Conservation (phyloP, 495 filamentous ascomycete species). For the Annulohypoxylon moriforme region DNA sequence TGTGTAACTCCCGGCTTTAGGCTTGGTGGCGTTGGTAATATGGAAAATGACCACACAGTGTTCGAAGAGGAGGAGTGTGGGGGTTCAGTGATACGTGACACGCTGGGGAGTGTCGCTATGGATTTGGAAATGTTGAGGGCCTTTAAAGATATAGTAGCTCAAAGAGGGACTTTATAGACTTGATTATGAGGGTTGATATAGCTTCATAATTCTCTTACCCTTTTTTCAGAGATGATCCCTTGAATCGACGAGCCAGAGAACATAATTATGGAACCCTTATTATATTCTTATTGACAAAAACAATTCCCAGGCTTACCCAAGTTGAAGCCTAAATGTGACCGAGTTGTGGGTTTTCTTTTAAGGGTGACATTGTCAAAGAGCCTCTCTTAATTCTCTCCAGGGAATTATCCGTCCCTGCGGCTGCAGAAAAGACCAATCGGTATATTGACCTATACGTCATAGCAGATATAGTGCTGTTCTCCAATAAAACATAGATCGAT, state of each 20-base stretch:
- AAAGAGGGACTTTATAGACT: background rate
- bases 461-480: background rate
- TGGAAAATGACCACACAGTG: background rate
- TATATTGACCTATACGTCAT: background rate
- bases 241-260: no score
- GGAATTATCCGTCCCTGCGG: background rate
- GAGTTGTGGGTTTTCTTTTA: background rate
- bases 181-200: background rate
- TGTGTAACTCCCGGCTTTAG: slow-evolving; percentile 38
- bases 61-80: slow-evolving; percentile 37
- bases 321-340: background rate
- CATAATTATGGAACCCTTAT: no score
- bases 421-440: background rate
- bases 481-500: background rate
- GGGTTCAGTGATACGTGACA: slow-evolving; percentile 39
- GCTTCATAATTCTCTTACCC: no score
- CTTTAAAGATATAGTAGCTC: slow-evolving; percentile 21
- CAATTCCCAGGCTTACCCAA: no score
- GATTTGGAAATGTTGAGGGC: slow-evolving; percentile 22
- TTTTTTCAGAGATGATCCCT: no score
- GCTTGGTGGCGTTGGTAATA: background rate
- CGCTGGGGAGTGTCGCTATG: slow-evolving; percentile 17
- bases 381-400: background rate
- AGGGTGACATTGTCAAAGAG: background rate
- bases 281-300: no score